A percentile compares a stretch with the other conserved stretches of the same genome.
phyloP scores from a whole-genome alignment of 2,329 filamentous ascomycete species.

The Magnaporthales sp. region DNA sequence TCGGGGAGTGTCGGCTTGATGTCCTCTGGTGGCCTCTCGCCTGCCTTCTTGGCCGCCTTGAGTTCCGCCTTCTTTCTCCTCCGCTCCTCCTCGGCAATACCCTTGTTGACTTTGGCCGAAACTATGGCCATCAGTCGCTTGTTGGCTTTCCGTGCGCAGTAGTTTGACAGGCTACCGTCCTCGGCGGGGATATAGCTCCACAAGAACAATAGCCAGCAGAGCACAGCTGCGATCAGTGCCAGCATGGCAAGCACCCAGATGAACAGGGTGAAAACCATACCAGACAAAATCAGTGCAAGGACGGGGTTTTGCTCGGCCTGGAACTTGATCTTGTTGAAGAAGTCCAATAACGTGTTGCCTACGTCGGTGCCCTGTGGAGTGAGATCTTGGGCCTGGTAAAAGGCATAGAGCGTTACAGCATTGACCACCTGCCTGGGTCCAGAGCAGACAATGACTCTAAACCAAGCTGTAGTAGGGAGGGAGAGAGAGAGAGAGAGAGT shows the following conservation, averaged over 20 bases:
- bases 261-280: constrained; percentile 87
- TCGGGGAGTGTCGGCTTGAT: constrained; percentile 60
- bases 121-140: constrained; percentile 78
- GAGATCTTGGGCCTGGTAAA: constrained; percentile 50
- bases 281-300: constrained; percentile 74
- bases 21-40: constrained; percentile 39
- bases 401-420: constrained; percentile 71
- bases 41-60: constrained; percentile 43
- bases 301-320: constrained; percentile 66
- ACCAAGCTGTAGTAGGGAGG: constrained; percentile 52
- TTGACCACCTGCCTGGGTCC: constrained; percentile 90
- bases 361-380: constrained; percentile 30
- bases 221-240: constrained; percentile 60
- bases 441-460: constrained; percentile 83
- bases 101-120: constrained; percentile 77
- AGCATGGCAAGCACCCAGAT: constrained; percentile 81
- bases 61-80: constrained; percentile 43
- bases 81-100: constrained; percentile 68
- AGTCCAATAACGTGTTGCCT: constrained; percentile 58
- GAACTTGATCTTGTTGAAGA: constrained; percentile 72
- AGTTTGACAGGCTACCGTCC: constrained; percentile 73
- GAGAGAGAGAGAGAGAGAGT: no score
- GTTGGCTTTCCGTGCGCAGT: constrained; percentile 90
- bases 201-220: constrained; percentile 82
- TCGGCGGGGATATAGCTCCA: constrained; percentile 82